Evolutionary conservation across 768 basidiomycete genomes (phyloP), one percentile per base, ranked within the genome.

Genomic region (Fomitopsis serialis): DNA sequence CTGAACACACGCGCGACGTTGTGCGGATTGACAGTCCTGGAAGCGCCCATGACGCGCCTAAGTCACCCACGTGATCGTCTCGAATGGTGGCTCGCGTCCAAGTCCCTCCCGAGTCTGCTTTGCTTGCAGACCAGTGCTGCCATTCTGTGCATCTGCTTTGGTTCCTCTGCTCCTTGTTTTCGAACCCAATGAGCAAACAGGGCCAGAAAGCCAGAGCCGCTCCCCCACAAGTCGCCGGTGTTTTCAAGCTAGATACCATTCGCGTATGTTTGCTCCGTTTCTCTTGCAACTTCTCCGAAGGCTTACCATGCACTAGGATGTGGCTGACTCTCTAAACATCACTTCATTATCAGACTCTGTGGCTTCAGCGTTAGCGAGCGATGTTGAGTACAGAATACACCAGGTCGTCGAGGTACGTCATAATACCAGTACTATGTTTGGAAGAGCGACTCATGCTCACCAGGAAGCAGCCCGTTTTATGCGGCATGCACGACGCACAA

Each of bases 391-490:
- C 70, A 78, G 97, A 54, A 81, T 98, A 66, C 92, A 96, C 68
- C 92, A 98, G 66, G 87, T 98, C 40, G 80, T 96, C 61, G 92
- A 97, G 80, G 92, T 92, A 58, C 42, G 74, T 62, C 42, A 25
- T 15, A 7, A 25, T n/a, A 35, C 25, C 50, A 17, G 11, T 50
- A 12, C 11, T 37, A 25, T 23, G 24, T 19, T 40, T 22, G 42
- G 54, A 48, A 46, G 22, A 19, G 37, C 46, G 34, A 27, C 37
- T 45, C 43, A 54, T 52, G 21, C 25, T 51, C 58, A 22, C 7
- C 13, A 95, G 88, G 96, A 98, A 79, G 93, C 96, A 9, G 85
- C 93, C 23, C 88, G 95, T 48, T 99, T 96, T 71, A 97, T 96
- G 91, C 82, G 93, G 22, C 94, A 98, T 68, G 89, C 89, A 6